Evolutionary conservation across 176 grass and related monocot species (phyloP).

Genomic region (Musa troglodytarum): DNA sequence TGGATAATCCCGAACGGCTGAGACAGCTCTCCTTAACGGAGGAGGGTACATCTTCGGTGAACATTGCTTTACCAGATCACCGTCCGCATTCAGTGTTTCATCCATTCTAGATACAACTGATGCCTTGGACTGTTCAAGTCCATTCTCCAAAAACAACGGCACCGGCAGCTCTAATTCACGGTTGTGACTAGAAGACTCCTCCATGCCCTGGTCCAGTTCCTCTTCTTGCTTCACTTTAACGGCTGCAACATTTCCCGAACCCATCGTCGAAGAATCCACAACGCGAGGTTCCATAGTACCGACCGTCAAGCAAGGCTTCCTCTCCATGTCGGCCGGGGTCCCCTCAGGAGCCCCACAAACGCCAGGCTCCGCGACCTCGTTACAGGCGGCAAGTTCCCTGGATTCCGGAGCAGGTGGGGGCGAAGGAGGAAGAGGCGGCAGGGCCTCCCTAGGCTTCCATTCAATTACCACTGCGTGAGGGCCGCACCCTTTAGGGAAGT

Average conservation of each 20-base stretch:
- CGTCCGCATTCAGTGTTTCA: neutral
- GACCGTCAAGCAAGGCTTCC: neutral
- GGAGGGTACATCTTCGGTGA: slow-evolving; percentile 28
- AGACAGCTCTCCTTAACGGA: slow-evolving; percentile 38
- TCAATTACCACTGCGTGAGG: neutral
- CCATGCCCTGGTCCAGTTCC: neutral
- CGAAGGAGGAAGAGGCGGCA: neutral
- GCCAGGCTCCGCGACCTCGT: neutral
- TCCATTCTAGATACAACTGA: neutral
- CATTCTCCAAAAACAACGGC: neutral
- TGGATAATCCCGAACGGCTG: slow-evolving; percentile 38
- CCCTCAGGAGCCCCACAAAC: neutral
- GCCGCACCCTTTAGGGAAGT: neutral
- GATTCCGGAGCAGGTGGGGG: neutral
- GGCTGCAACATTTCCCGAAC: neutral
- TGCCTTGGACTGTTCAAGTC: neutral
- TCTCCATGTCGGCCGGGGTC: neutral
- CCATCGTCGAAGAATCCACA: neutral
- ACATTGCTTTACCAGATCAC: neutral
- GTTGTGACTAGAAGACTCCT: neutral
- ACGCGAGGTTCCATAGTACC: neutral
- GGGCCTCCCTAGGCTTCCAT: neutral
- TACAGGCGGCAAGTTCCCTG: neutral
- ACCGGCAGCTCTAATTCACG: neutral
- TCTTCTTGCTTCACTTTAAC: neutral